Percentiles rank a stretch among this genome's conserved stretches.
Conservation (phyloP, 1,284 basidiomycete genomes). For the Paramarasmius palmivorus region DNA sequence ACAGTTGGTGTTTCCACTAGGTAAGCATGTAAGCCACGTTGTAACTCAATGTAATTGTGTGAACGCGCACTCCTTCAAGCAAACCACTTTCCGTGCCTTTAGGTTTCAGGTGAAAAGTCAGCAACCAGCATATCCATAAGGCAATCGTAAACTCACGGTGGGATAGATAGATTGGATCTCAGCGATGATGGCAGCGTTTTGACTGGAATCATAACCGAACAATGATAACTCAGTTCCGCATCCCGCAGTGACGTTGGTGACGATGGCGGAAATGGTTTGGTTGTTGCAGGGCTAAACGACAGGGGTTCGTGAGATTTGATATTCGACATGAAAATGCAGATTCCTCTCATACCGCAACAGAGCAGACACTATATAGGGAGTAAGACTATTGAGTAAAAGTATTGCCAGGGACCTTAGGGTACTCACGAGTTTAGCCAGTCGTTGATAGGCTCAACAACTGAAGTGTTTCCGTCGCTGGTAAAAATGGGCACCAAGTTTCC, state of each 20-base stretch:
- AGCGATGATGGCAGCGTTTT: conserved; percentile 30
- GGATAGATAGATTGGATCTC: conserved; percentile 52
- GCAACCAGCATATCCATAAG: background rate
- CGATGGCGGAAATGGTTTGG: conserved; percentile 44
- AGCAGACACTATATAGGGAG: conserved; percentile 50
- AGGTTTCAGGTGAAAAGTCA: background rate
- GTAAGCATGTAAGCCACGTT: conserved; percentile 5
- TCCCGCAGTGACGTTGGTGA: conserved; percentile 48
- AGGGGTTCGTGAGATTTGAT: background rate
- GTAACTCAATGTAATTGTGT: background rate
- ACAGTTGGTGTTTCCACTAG: conserved; percentile 48
- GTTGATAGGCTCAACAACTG: conserved; percentile 53
- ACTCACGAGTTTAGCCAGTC: conserved; percentile 46
- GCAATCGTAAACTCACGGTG: conserved; percentile 28
- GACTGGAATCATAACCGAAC: conserved; percentile 23
- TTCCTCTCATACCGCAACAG: conserved; percentile 31
- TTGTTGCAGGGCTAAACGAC: conserved; percentile 46
- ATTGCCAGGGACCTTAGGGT: background rate
- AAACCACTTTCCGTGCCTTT: conserved; percentile 40
- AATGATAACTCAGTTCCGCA: conserved; percentile 53
- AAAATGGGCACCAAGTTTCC: conserved; percentile 44
- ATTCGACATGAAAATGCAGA: background rate
- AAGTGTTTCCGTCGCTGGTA: conserved; percentile 36
- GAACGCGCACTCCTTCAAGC: conserved; percentile 55
- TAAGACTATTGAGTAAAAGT: background rate